A percentile compares a stretch with the other conserved stretches of the same genome.
These are phyloP conservation scores for Populus hybrid DNA, from an alignment of 441 rosid species.

Conservation along the genomic window DNA sequence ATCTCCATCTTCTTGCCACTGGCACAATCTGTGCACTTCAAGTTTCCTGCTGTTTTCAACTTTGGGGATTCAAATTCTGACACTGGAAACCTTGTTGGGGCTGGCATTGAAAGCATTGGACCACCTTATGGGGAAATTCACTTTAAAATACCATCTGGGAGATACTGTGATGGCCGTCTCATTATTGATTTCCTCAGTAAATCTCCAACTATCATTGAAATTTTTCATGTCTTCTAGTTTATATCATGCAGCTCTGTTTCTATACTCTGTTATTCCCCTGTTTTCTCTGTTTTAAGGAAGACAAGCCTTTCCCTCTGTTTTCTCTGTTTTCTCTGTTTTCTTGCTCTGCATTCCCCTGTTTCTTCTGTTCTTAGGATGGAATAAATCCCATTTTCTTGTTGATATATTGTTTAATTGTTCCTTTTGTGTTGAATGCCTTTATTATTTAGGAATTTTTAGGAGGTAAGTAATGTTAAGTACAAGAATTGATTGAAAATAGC, in stretches of 20 bases:
- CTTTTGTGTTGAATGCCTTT: not conserved
- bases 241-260: not conserved
- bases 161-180: conserved; percentile 48
- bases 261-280: not conserved
- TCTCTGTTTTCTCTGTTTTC: not conserved
- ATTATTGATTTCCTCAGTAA: conserved; percentile 60
- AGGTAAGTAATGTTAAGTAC: not conserved
- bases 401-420: not conserved
- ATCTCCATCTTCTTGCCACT: conserved; percentile 33
- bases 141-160: conserved; percentile 40
- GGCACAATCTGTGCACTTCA: conserved; percentile 42
- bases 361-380: not conserved
- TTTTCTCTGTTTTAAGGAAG: not conserved
- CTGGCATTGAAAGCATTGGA: conserved; percentile 31
- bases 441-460: not conserved
- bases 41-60: conserved; percentile 45
- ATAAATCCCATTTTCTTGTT: not conserved
- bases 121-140: conserved; percentile 38
- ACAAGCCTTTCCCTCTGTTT: not conserved
- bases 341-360: not conserved
- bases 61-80: conserved; percentile 57
- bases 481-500: not conserved
- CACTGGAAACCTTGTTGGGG: conserved; percentile 47
- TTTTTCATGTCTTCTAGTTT: not conserved
- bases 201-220: not conserved